These are phyloP conservation scores for Barnettozyma salicaria DNA, from an alignment of 805 yeast species.

Conservation along the genomic window DNA sequence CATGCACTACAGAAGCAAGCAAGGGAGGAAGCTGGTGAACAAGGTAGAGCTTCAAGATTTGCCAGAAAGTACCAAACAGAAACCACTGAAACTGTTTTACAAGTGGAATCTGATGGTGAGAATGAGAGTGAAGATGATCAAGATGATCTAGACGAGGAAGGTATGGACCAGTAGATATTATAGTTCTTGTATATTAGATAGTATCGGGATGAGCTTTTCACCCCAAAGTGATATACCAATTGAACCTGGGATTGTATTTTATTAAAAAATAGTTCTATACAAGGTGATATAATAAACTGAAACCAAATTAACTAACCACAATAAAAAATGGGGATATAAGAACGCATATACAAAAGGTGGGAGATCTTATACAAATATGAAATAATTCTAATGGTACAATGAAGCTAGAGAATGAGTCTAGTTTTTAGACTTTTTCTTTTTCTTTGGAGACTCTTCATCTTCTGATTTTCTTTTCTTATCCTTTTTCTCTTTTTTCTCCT, in stretches of 20 bases:
- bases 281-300: background rate
- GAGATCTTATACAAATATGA: constrained; percentile 5
- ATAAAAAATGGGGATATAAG: constrained; percentile 3
- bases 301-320: constrained; percentile 4
- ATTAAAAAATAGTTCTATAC: constrained; percentile 5
- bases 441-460: constrained; percentile 30
- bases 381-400: constrained; percentile 13
- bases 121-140: constrained; percentile 52
- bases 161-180: constrained; percentile 12
- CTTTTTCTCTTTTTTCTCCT: constrained; percentile 46
- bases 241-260: constrained; percentile 4
- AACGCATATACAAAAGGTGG: constrained; percentile 2
- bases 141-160: constrained; percentile 25
- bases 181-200: background rate
- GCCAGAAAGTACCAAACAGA: constrained; percentile 61
- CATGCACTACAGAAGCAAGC: constrained; percentile 49
- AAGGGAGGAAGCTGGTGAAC: constrained; percentile 45
- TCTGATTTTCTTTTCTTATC: constrained; percentile 39
- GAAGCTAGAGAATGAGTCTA: background rate
- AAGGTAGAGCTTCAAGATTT: constrained; percentile 64
- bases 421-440: constrained; percentile 31
- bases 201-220: constrained; percentile 17
- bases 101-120: constrained; percentile 59
- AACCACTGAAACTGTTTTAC: constrained; percentile 49
- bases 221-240: background rate